These are phyloP conservation scores for Limonium bicolor DNA, from an alignment of 148 eudicot species.

Conservation along the genomic window DNA sequence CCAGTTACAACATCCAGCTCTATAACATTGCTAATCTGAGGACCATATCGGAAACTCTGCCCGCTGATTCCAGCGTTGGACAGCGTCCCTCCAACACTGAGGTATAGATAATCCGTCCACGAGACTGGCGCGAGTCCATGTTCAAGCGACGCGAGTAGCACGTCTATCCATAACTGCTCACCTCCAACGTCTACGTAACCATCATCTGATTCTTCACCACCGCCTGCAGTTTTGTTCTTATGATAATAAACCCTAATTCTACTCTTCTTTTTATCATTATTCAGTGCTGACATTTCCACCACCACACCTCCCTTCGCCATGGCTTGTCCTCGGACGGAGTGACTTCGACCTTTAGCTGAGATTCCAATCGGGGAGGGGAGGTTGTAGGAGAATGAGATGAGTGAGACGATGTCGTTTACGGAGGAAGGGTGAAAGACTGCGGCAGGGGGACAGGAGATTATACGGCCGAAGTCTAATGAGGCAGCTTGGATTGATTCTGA, in stretches of 20 bases:
- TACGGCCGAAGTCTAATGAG: constrained; percentile 54
- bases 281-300: constrained; percentile 30
- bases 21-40: constrained; percentile 71
- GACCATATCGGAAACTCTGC: constrained; percentile 84
- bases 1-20: constrained; percentile 86
- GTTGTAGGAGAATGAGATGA: constrained; percentile 26
- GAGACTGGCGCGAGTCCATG: constrained; percentile 83
- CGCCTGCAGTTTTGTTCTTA: not conserved
- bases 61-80: constrained; percentile 98
- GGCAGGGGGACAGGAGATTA: constrained; percentile 23
- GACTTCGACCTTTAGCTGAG: constrained; percentile 86
- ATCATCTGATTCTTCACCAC: constrained; percentile 6
- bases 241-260: constrained; percentile 11
- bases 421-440: constrained; percentile 52
- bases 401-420: constrained; percentile 33
- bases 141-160: constrained; percentile 48
- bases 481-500: constrained; percentile 31
- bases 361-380: constrained; percentile 31
- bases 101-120: constrained; percentile 94
- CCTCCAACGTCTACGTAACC: constrained; percentile 83
- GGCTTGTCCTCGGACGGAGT: constrained; percentile 83
- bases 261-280: not conserved
- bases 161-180: constrained; percentile 92
- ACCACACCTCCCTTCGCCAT: constrained; percentile 48
- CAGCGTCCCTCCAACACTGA: constrained; percentile 86